Evolutionary conservation across 352 stramenopile species (phyloP), one percentile per base, ranked within the genome.

Genomic region (Phytophthora pluvialis): DNA sequence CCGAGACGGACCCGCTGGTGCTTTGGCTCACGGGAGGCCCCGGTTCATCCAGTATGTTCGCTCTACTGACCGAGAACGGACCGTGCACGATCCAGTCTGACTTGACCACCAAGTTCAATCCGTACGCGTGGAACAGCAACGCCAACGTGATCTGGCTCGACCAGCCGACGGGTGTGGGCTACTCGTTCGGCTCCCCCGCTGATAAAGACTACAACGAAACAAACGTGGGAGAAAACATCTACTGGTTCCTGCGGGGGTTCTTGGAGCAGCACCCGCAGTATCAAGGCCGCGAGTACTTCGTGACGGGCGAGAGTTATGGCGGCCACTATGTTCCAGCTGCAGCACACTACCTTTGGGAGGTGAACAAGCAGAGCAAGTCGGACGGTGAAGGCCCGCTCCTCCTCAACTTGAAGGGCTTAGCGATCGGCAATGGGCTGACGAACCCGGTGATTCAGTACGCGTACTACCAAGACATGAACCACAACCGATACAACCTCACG

Each of bases 131-230:
- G 80, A 88, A 70, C 46, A 72, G 45, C 44, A 67, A 77, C 36
- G 78, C 80, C 26, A 89, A 87, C 46, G 55, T 85, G n/a, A 71
- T 89, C 25, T 89, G 76, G 72, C 65, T 89, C 8, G 79, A 88
- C 35, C 79, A 88, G 49, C 80, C 80, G 2, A 71, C 72, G 5
- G 64, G 67, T 36, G 67, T 77, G 7, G 80, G 80, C 8, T 89
- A 81, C 49, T 88, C 78, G 11, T 73, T 67, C 40, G 59, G 64
- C 10, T 56, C 40, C 3, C 16, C 50, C 0, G 61, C 53, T 5
- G 77, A 88, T 42, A 58, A 64, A 31, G 76, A 84, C 53, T 53
- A 60, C 13, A 81, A 73, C 40, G 72, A 79, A 44, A 67, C 52
- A 8, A 48, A 80, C 39, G 72, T 86, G 0, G 65, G 72, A 4